Base-by-base conservation (phyloP, 2,329 filamentous ascomycete species). In the Monilinia laxa region DNA sequence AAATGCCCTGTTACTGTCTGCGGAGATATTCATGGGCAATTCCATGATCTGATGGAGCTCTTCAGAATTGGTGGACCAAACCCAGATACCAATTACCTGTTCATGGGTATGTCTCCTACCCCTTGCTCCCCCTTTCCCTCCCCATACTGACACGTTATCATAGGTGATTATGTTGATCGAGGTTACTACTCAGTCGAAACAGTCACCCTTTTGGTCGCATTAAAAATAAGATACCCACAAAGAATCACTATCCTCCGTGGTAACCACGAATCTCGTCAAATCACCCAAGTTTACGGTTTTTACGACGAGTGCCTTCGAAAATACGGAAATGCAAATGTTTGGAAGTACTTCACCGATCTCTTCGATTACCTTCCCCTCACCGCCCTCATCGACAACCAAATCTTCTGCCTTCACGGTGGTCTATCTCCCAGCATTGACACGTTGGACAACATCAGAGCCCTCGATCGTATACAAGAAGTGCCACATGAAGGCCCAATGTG, bases 141-240 rank as follows among this genome's bases (percentile, higher is more conserved):
- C 16, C 64, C 65, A 52, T 57, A 67, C 73, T 73, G 69, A 73
- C 63, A 45, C 47, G 55, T 64, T 35, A 54, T 40, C 65, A 49
- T 72, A 96, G 92, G 95, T 78, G 95, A 99, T 80, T 99, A 98
- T 77, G 95, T 99, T 76, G 95, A 99, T 80, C 89, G 95, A 83
- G 95, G 95, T 71, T 99, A 97, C 84, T 99, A 98, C 83, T 97
- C 93, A 38, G 93, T 99, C 73, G 95, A 99, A 84, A 98, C 95
- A 9, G 93, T 99, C 73, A 97, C 94, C 23, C 88, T 99, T 67
- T 89, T 99, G 74, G 93, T 98, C 75, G 93, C 92, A 71, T 89
- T 98, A 78, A 99, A 98, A 85, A 97, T 98, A 78, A 90, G 95
- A 83, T 97, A 98, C 81, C 95, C 95, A 69, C 89, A 94, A 80